Base-by-base conservation (phyloP, 1,139 yeast species). In the Petasospora fabianii region DNA sequence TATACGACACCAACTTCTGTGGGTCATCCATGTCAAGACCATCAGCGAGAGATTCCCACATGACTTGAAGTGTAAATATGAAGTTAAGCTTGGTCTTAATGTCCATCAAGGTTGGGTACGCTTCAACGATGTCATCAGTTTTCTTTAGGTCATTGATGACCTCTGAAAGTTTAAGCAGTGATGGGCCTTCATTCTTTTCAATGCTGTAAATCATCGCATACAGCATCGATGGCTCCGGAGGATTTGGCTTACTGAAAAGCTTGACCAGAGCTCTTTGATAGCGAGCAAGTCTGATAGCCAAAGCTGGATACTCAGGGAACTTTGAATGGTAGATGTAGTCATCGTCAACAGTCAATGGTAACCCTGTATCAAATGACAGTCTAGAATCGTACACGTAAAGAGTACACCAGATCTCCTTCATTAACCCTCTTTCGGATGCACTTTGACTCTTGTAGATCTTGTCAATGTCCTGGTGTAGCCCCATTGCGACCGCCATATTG, bases 391-490 rank as follows among this genome's bases (percentile, higher is more conserved):
- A 46, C n/a, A 39, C 46, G 20, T 62, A 32, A 3, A 56, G 43
- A 43, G 53, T 45, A 4, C 46, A 38, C 62, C 66, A 63, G 15
- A 60, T 41, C 5, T 51, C 44, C 34, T 55, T 54, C 18, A 62
- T 17, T 1, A 51, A 27, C 2, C 30, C 34, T 14, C 64, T 60
- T 3, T 52, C 48, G 1, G 38, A 14, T 3, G 37, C 14, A 15
- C 51, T 48, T 20, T 54, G 53, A 9, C 36, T 43, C 2, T 41
- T 13, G 32, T 55, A 61, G 2, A 57, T 19, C 4, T 31, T 27
- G 10, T 50, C 50, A n/a, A 61, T 53, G 35, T 62, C 50, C 13
- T 50, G 44, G 34, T 62, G 54, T 13, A 65, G 43, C 1, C 67
- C 66, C 41, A 64, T 37, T 0, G 51, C 34, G 5, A 56, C 28